Percentiles rank a stretch among this genome's conserved stretches.
Evolutionary conservation across 139 green algal species (phyloP).

Genomic region (Pleodorina starrii): DNA sequence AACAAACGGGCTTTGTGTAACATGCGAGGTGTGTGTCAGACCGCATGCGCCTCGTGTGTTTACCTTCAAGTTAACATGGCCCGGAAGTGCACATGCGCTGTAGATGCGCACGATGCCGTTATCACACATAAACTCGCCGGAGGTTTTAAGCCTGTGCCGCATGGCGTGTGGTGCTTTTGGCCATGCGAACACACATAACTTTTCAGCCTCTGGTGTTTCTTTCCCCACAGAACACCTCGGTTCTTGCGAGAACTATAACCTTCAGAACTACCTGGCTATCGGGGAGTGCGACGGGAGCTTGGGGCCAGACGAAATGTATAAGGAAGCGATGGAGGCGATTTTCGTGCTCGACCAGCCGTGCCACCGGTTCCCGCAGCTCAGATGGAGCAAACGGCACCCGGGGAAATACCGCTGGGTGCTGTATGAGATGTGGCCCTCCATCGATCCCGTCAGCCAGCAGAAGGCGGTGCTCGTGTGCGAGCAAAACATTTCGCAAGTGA

Average conservation of each 20-base stretch:
- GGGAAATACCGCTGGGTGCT: constrained; percentile 78
- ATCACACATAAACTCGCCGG: background rate
- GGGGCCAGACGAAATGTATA: constrained; percentile 60
- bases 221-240: constrained; percentile 65
- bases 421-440: constrained; percentile 75
- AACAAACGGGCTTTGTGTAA: constrained; percentile 71
- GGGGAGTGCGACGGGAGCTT: constrained; percentile 64
- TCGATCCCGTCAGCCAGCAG: constrained; percentile 66
- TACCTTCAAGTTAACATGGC: no score
- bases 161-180: no score
- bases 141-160: background rate
- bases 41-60: no score
- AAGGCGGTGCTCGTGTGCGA: constrained; percentile 70
- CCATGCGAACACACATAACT: background rate
- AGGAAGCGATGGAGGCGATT: constrained; percentile 62
- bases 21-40: constrained; percentile 59
- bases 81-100: no score
- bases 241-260: constrained; percentile 56
- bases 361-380: constrained; percentile 70
- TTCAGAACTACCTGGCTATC: constrained; percentile 69
- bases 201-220: background rate
- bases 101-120: no score
- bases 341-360: constrained; percentile 64
- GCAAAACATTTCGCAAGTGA: constrained; percentile 79
- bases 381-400: constrained; percentile 70